Evolutionary conservation across 345 rosid species (phyloP), one percentile per base, ranked within the genome.

Genomic region (Populus davidiana): DNA sequence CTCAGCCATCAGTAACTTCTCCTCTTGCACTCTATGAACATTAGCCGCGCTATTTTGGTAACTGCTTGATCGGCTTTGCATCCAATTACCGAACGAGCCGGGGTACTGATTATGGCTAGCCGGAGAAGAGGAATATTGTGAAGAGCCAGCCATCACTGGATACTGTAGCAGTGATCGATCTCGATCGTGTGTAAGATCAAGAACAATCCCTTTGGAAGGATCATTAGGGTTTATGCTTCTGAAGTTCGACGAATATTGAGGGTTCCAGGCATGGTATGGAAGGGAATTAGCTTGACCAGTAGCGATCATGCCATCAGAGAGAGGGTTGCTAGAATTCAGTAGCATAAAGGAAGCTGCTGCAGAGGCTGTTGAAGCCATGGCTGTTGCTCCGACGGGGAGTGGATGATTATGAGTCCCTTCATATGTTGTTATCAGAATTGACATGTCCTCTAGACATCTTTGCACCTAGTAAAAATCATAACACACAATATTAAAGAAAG

Each of bases 351-450:
- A 89, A 71, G 89, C 74, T 27, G 90, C 81, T 1, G 86, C 67
- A 2, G 91, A 78, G 20, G 91, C 79, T 1, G 89, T 86, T 8
- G 91, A 85, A 44, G 91, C 89, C 91, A 86, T 88, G 70, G 89
- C 86, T 8, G 90, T 85, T 70, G 90, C 89, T 7, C 91, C 91
- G 18, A 87, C 90, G 0, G 91, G 90, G 17, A 89, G 87, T n/a
- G 91, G 89, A 69, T 89, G 91, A 69, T 89, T 89, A 72, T 89
- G 91, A 14, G 76, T 87, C 61, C 91, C 91, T 84, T 87, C 91
- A 50, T 89, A 87, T 6, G 91, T 89, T 79, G 91, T 89, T 70
- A 89, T 89, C 36, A 89, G 86, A 75, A 87, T 89, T 25, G 91
- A 87, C 90, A 89, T 89, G 78, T 89, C 91, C 65, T 89, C 91